A percentile compares a stretch with the other conserved stretches of the same genome.
phyloP scores from a whole-genome alignment of 805 yeast species.

The Cyberlindnera japonica region DNA sequence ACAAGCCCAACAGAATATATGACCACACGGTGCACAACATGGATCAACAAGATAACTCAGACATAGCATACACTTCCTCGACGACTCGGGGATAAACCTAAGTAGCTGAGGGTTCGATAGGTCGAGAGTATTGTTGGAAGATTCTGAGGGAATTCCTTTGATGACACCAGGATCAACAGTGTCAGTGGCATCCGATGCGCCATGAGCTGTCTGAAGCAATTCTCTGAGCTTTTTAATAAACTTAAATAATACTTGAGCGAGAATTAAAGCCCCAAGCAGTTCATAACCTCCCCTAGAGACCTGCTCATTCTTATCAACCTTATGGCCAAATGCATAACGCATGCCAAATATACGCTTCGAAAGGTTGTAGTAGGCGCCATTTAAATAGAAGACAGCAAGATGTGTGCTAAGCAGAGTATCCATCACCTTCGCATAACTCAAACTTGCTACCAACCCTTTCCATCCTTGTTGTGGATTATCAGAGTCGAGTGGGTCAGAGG shows the following conservation, averaged over 20 bases:
- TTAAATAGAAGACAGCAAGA: constrained; percentile 76
- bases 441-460: constrained; percentile 16
- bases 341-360: constrained; percentile 76
- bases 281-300: constrained; percentile 63
- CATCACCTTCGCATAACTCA: constrained; percentile 43
- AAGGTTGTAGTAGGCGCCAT: constrained; percentile 76
- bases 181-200: constrained; percentile 5
- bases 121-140: too few species aligned
- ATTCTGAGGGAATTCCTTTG: too few species aligned
- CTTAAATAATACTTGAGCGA: constrained; percentile 51
- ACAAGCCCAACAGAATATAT: constrained; percentile 89
- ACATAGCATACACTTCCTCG: constrained; percentile 83
- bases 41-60: constrained; percentile 78
- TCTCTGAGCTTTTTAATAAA: constrained; percentile 14
- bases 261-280: constrained; percentile 60
- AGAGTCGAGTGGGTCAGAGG: constrained; percentile 9
- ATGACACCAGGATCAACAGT: constrained; percentile 6
- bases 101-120: constrained; percentile 53
- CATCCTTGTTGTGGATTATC: constrained; percentile 13
- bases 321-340: constrained; percentile 73
- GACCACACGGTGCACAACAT: constrained; percentile 87
- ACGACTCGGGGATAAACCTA: constrained; percentile 64
- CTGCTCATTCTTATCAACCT: constrained; percentile 39
- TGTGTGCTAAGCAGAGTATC: constrained; percentile 63
- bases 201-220: not conserved